Percentiles rank a stretch among this genome's conserved stretches.
Evolutionary conservation across 495 filamentous ascomycete genomes (phyloP).

Genomic region (Penicillium steckii): DNA sequence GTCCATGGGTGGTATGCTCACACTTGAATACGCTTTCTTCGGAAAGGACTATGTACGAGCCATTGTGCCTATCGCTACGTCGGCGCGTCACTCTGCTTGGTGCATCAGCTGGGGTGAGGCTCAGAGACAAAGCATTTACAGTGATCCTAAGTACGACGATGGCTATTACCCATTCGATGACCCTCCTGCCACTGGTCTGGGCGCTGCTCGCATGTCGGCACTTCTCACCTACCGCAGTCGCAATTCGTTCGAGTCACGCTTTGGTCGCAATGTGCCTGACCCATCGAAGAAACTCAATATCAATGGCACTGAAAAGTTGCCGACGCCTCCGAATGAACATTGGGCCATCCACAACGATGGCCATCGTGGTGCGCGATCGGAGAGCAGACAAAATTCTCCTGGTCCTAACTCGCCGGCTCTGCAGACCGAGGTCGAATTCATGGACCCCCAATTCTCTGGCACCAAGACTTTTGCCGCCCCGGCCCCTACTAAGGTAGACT

Average conservation of each 20-base stretch:
- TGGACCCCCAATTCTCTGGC: conserved; percentile 79
- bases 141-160: conserved; percentile 96
- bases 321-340: conserved; percentile 74
- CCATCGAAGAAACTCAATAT: conserved; percentile 76
- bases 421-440: conserved; percentile 41
- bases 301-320: conserved; percentile 60
- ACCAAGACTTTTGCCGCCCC: conserved; percentile 49
- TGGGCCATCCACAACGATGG: conserved; percentile 97
- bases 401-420: conserved; percentile 31
- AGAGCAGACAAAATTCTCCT: conserved; percentile 38
- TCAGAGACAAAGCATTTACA: conserved; percentile 96
- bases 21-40: conserved; percentile 94
- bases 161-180: conserved; percentile 87
- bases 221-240: conserved; percentile 93
- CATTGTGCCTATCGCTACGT: conserved; percentile 93
- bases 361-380: conserved; percentile 57
- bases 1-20: conserved; percentile 98
- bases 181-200: conserved; percentile 80
- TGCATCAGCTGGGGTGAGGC: conserved; percentile 99
- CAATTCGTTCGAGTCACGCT: conserved; percentile 93
- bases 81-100: conserved; percentile 95
- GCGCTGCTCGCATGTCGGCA: conserved; percentile 94
- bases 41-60: conserved; percentile 89
- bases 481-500: conserved; percentile 14
- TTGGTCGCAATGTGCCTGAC: conserved; percentile 90